Base-by-base conservation (phyloP, 2,329 filamentous ascomycete species). In the Aaosphaeria pasadenensis region DNA sequence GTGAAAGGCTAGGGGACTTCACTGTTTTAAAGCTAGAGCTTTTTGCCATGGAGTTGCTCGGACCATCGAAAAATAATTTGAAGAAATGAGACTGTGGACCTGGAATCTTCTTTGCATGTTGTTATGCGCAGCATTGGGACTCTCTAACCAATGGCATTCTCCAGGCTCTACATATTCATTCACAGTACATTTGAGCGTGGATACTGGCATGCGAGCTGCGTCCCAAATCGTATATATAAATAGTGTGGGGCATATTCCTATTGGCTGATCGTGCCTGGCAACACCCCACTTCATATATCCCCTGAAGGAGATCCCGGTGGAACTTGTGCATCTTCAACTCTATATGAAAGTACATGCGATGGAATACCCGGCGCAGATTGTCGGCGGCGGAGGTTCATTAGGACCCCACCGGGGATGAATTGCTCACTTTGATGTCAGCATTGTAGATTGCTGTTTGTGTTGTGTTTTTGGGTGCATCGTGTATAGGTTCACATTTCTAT, bases 241-340 rank as follows among this genome's bases (percentile, higher is more conserved):
- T 44, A 17, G 46, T 48, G 46, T 48, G 46, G 46, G 46, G 46
- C 46, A 32, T 6, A 5, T 33, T 41, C 42, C 30, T 7, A 48
- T 41, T 45, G 42, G 46, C 36, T 29, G 6, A 9, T 30, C 38
- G 42, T 30, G 33, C 46, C 46, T 48, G 46, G 42, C 7, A 4
- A 13, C 6, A 45, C 46, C 46, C 46, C 46, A 48, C 46, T 29
- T 48, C 38, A 42, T 48, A 28, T 44, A 32, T 33, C 38, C 39
- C 40, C 41, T 43, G 29, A 11, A 30, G 41, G 4, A 31, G 29
- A 43, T 43, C 17, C 17, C 33, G 33, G 33, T 11, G 13, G 33
- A 36, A 36, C 33, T 9, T 13, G 13, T 36, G 33, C 9, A 9
- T 36, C 13, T 36, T 36, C 17, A 24, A 24, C 17, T 24, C 3